Conservation (phyloP, 805 yeast species). For the Komagataella pastoris region DNA sequence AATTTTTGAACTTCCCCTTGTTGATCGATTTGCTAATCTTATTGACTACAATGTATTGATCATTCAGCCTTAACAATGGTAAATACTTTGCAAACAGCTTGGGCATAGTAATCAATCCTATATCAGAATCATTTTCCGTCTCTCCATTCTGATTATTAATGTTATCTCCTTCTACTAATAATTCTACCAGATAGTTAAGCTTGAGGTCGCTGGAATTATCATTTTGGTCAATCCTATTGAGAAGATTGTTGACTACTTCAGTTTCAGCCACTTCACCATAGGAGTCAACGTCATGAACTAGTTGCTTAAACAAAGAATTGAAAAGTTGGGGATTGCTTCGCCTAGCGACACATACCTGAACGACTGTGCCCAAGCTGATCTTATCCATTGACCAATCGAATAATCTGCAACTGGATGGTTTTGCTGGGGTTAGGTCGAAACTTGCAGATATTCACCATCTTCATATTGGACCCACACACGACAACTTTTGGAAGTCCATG, state of each 20-base stretch:
- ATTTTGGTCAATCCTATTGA: neutral
- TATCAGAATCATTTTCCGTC: neutral
- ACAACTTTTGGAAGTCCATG: neutral
- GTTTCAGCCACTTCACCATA: neutral
- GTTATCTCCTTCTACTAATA: neutral
- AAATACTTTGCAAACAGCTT: neutral
- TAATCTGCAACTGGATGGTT: neutral
- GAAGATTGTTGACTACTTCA: neutral
- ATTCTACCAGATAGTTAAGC: neutral
- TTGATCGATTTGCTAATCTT: neutral
- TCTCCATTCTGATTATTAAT: neutral
- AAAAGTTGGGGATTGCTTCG: neutral
- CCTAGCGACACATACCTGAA: neutral
- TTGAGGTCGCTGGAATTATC: neutral
- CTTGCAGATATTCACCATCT: too few relatives aligned
- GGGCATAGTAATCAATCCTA: neutral
- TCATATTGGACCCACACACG: neutral
- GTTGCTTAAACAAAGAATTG: neutral
- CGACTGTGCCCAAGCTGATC: neutral
- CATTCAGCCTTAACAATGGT: neutral
- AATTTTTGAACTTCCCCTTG: neutral
- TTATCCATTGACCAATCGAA: neutral
- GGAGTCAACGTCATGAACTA: neutral
- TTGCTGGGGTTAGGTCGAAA: neutral
- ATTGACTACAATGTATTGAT: neutral